Base-by-base conservation (phyloP, 1,284 basidiomycete species). In the Taiwanofungus camphoratus region DNA sequence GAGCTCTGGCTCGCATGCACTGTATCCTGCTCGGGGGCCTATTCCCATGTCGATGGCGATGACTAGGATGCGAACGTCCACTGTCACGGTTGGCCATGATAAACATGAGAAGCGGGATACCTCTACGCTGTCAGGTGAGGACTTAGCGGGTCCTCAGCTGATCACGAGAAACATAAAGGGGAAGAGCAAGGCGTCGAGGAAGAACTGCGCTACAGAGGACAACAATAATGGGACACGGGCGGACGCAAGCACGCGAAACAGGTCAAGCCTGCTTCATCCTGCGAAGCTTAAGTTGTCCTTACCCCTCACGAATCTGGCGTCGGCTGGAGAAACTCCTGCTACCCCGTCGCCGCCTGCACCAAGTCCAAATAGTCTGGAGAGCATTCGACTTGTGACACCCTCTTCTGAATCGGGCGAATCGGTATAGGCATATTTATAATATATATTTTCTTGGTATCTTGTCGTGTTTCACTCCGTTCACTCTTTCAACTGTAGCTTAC, bases 11-110 rank as follows among this genome's bases (percentile, higher is more conserved):
- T 11, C 13, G 18, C 16, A 5, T 11, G 6, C 11, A 6, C 4
- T 6, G 8, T 13, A 30, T 5, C 16, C 16, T 18, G 7, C 16
- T 6, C 26, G 16, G 5, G 22, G 30, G 3, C 27, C 29, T 6
- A 32, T 40, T 16, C 39, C 39, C 6, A 21, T 40, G 15, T 7
- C 26, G 4, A 40, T 40, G 39, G 12, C 23, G n/a, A 40, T 40
- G 39, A 31, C 39, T 8, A 40, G 27, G 7, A 31, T 40, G 16
- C 37, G 37, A 5, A 20, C 39, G 22, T 23, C 20, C n/a, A 27
- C 24, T 24, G 24, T 39, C 13, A 26, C 7, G 5, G 15, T 39
- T 24, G 22, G 22, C 32, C 9, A 34, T 13, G 9, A 7, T 21
- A 18, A 7, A 7, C 11, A 16, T 33, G 31, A 13, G 8, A 13